phyloP scores from a whole-genome alignment of 495 filamentous ascomycete genomes.

The Hypoxylon cercidicola region DNA sequence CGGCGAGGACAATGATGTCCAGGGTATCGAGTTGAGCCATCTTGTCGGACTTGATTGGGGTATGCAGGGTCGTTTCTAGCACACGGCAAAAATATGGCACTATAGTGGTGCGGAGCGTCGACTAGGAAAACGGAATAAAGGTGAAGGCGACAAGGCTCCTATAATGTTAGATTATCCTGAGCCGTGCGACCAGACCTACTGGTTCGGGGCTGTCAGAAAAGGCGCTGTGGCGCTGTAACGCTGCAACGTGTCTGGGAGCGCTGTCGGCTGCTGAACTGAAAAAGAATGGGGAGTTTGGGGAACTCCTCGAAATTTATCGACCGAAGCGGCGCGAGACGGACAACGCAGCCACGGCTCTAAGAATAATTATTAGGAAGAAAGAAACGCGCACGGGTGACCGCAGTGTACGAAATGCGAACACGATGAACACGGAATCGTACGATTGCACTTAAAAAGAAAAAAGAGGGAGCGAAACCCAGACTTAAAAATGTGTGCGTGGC shows the following conservation, averaged over 20 bases:
- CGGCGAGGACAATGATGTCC: slow-evolving; percentile 89
- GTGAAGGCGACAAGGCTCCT: slow-evolving; percentile 12
- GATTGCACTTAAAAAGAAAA: slow-evolving; percentile 24
- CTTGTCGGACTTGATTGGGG: slow-evolving; percentile 37
- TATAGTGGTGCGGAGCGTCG: slow-evolving; percentile 16
- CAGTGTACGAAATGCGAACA: slow-evolving; percentile 16
- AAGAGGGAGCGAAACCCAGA: slow-evolving; percentile 15
- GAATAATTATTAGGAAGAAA: slow-evolving; percentile 24
- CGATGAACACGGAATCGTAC: slow-evolving; percentile 26
- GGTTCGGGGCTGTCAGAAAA: slow-evolving; percentile 17
- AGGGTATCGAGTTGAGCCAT: slow-evolving; percentile 98
- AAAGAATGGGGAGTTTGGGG: slow-evolving; percentile 30
- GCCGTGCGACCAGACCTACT: slow-evolving; percentile 16
- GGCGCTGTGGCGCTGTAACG: slow-evolving; percentile 25
- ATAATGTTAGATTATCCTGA: slow-evolving; percentile 6
- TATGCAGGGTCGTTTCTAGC: slow-evolving; percentile 7
- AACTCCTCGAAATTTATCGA: slow-evolving; percentile 33
- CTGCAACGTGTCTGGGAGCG: slow-evolving; percentile 38
- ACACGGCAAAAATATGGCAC: slow-evolving; percentile 7
- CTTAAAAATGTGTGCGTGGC: slow-evolving; percentile 31
- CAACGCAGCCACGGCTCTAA: slow-evolving; percentile 14
- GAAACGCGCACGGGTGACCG: slow-evolving; percentile 13
- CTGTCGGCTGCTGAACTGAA: slow-evolving; percentile 31
- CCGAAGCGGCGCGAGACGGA: slow-evolving; percentile 27
- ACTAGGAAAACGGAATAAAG: slow-evolving; percentile 14